phyloP scores from a whole-genome alignment of 2,329 filamentous ascomycete genomes.

The Fonsecaea nubica region DNA sequence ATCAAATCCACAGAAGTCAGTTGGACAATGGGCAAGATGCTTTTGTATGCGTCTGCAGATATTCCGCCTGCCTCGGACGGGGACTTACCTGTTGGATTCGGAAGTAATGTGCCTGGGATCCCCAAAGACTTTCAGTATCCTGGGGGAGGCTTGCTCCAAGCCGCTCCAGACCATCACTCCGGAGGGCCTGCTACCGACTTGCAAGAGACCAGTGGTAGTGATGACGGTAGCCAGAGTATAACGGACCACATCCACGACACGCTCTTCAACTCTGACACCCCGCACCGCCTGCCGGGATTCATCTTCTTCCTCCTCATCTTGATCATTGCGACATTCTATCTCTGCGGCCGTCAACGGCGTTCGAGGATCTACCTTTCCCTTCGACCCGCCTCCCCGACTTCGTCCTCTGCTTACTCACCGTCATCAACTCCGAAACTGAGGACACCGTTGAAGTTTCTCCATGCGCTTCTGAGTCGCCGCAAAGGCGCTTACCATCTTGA shows the following conservation, averaged over 20 bases:
- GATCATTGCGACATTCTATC: constrained; percentile 70
- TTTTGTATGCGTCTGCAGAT: constrained; percentile 91
- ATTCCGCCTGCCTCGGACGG: constrained; percentile 66
- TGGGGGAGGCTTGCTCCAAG: constrained; percentile 42
- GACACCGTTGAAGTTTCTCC: constrained; percentile 44
- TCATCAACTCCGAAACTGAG: constrained; percentile 29
- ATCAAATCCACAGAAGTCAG: constrained; percentile 90
- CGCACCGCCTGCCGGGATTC: constrained; percentile 74
- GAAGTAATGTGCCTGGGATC: constrained; percentile 74
- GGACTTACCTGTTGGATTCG: constrained; percentile 84
- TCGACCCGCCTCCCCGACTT: constrained; percentile 45
- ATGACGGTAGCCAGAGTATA: constrained; percentile 37
- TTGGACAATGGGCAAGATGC: constrained; percentile 97
- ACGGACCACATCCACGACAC: constrained; percentile 65
- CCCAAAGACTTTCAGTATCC: constrained; percentile 85
- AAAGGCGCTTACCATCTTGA: constrained; percentile 67
- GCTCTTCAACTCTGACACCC: constrained; percentile 70
- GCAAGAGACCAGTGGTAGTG: not conserved
- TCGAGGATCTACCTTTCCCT: constrained; percentile 65
- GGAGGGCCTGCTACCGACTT: constrained; percentile 3
- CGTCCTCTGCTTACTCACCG: constrained; percentile 14
- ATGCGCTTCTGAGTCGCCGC: constrained; percentile 46
- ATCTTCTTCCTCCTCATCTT: constrained; percentile 79
- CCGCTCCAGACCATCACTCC: constrained; percentile 45
- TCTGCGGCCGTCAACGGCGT: constrained; percentile 80